Evolutionary conservation across 306 rosid species (phyloP).

Genomic region (Castanea sativa): DNA sequence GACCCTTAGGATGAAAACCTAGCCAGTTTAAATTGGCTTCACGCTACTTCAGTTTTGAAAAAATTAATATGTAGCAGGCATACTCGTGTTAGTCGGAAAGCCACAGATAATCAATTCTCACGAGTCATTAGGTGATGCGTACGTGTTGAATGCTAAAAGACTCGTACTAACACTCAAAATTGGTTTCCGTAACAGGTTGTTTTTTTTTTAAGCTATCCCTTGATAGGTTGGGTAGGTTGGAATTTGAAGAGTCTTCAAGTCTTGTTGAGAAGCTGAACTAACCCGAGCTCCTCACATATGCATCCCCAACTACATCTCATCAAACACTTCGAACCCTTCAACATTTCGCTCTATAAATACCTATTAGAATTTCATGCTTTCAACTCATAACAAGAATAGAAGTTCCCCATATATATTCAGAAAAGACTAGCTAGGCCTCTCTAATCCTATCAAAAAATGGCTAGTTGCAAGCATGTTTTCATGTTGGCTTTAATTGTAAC

Average conservation of each 20-base stretch:
- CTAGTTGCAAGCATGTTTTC: conserved; percentile 4
- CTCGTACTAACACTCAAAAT: background rate
- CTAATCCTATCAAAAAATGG: conserved; percentile 2
- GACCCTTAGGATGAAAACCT: too few relatives aligned
- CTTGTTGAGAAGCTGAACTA: conserved; percentile 26
- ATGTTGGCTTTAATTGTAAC: background rate
- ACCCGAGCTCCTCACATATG: background rate
- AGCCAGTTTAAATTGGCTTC: too few relatives aligned
- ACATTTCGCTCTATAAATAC: conserved; percentile 1
- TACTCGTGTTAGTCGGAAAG: too few relatives aligned
- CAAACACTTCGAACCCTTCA: conserved; percentile 7
- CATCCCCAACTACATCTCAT: conserved; percentile 23
- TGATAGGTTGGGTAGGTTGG: background rate
- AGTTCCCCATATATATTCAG: background rate
- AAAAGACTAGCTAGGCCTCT: background rate
- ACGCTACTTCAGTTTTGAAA: too few relatives aligned
- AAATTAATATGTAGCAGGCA: too few relatives aligned
- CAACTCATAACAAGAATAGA: conserved; percentile 5
- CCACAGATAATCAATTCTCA: too few relatives aligned
- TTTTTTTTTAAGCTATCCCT: background rate
- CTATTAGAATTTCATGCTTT: background rate
- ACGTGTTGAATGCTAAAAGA: too few relatives aligned
- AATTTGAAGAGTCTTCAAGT: background rate
- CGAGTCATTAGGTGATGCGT: too few relatives aligned
- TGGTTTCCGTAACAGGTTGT: background rate